A percentile compares a stretch with the other conserved stretches of the same genome.
phyloP scores from a whole-genome alignment of 805 yeast species.

The Zygosaccharomyces rouxii region DNA sequence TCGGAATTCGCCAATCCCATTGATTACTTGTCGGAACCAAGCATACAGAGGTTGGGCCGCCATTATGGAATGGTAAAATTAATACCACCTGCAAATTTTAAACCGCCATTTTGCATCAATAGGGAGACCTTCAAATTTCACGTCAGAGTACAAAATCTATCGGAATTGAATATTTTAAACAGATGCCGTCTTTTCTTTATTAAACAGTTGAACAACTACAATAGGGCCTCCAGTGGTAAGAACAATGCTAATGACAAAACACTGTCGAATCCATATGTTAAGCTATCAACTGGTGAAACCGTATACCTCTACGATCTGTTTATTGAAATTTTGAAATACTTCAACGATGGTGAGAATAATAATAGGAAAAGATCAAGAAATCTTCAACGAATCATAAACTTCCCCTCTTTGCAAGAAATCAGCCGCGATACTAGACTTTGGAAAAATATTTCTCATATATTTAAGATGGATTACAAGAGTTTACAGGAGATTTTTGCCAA shows the following conservation, averaged over 20 bases:
- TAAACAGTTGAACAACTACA: slow-evolving; percentile 56
- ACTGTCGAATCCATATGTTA: slow-evolving; percentile 14
- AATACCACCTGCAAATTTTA: slow-evolving; percentile 52
- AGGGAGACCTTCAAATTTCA: slow-evolving; percentile 53
- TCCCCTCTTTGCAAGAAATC: slow-evolving; percentile 12
- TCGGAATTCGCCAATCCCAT: slow-evolving; percentile 63
- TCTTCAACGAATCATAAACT: slow-evolving; percentile 1
- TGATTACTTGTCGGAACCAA: slow-evolving; percentile 52
- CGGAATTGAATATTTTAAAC: slow-evolving; percentile 58
- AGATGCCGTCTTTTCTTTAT: slow-evolving; percentile 60
- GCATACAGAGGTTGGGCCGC: slow-evolving; percentile 43
- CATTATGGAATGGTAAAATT: slow-evolving; percentile 73
- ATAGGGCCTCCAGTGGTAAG: slow-evolving; percentile 28
- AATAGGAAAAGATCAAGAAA: slow-evolving; percentile 10
- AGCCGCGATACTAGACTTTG: slow-evolving; percentile 27
- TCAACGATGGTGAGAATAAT: slow-evolving; percentile 6
- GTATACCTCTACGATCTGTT: slow-evolving; percentile 40
- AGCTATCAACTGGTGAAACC: slow-evolving; percentile 9
- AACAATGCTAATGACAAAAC: slow-evolving; percentile 5
- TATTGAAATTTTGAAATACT: slow-evolving; percentile 32
- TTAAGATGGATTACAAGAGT: slow-evolving; percentile 10
- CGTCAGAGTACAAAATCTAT: slow-evolving; percentile 62
- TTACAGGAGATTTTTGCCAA: slow-evolving; percentile 24
- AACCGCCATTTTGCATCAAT: slow-evolving; percentile 52
- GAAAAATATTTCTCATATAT: slow-evolving; percentile 20